A percentile compares a stretch with the other conserved stretches of the same genome.
Conservation (phyloP, 1,284 basidiomycete species). For the Marasmius oreades region DNA sequence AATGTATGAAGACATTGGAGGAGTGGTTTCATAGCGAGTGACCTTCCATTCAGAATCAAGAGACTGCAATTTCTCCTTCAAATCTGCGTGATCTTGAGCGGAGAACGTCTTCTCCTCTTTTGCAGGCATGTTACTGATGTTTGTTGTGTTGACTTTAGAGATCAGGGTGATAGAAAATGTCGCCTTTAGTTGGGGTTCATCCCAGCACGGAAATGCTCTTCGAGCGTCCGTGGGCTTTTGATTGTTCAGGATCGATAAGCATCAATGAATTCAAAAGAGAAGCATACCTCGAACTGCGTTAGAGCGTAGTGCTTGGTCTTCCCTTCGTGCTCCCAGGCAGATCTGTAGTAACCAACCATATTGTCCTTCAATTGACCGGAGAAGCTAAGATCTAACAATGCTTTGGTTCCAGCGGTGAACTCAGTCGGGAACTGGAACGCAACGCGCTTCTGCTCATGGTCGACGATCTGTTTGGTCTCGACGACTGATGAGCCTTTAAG, state of each 20-base stretch:
- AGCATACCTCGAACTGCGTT: conserved; percentile 57
- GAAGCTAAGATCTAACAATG: conserved; percentile 41
- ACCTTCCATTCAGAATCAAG: conserved; percentile 52
- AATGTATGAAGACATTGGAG: conserved; percentile 77
- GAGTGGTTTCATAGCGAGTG: conserved; percentile 61
- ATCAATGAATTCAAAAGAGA: not conserved
- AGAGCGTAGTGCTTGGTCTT: conserved; percentile 52
- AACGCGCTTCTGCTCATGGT: conserved; percentile 51
- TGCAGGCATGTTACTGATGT: conserved; percentile 72
- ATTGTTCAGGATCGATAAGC: conserved; percentile 15
- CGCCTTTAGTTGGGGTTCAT: conserved; percentile 82
- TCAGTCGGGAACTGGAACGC: conserved; percentile 45
- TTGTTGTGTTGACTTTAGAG: conserved; percentile 56
- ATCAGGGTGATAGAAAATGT: conserved; percentile 72
- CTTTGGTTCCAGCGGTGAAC: conserved; percentile 37
- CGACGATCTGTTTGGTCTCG: conserved; percentile 40
- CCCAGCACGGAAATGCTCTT: conserved; percentile 72
- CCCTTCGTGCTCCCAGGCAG: conserved; percentile 37
- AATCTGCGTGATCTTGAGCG: conserved; percentile 28
- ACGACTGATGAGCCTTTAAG: not conserved
- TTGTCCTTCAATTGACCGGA: conserved; percentile 50
- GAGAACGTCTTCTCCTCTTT: conserved; percentile 35
- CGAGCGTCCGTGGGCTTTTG: conserved; percentile 72
- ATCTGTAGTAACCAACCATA: conserved; percentile 57
- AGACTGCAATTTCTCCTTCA: conserved; percentile 19